Evolutionary conservation across 179 eudicot species (phyloP), one percentile per base, ranked within the genome.

Genomic region (Beta corolliflora): DNA sequence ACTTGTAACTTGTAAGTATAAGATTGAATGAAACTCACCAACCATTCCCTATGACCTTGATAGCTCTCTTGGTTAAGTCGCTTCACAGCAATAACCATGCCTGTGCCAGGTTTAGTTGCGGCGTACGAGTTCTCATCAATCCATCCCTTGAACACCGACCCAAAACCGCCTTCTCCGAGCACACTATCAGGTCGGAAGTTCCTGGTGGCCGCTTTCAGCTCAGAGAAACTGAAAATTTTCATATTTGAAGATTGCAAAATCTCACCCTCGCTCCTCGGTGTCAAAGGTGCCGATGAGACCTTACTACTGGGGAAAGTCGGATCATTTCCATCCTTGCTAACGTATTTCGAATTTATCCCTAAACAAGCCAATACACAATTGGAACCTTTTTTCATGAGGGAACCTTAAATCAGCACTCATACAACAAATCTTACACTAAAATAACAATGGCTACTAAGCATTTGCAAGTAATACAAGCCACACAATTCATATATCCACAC

Each of bases 141-240:
- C 98, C 98, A 94, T 8, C 98, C 98, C 81, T 94, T 94, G 85
- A 91, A 94, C 31, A 94, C 98, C 0, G 95, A 86, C 53, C 98
- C 97, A 72, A 94, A 94, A 65, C 98, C 98, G 54, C 98, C 98
- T 80, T 91, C 98, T 25, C 98, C 98, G 2, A 94, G 84, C 81
- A 94, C 89, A 75, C 95, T 94, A 83, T 94, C 98, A 5, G 94
- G 97, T 0, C 95, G 91, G 70, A 94, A 94, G 77, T 93, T 93
- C 79, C 97, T 89, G n/a, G 98, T 94, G 63, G 98, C 90, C 50
- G 77, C 75, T 79, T 82, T 89, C 45, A 94, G 90, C 73, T 91
- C 93, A 70, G 92, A 83, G 81, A 89, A 94, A 46, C 80, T 86
- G 76, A 93, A 94, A 81, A 88, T 89, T 85, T 93, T 94, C 87